phyloP scores from a whole-genome alignment of 176 grass and related monocot genomes.

The Alopecurus myosuroides region DNA sequence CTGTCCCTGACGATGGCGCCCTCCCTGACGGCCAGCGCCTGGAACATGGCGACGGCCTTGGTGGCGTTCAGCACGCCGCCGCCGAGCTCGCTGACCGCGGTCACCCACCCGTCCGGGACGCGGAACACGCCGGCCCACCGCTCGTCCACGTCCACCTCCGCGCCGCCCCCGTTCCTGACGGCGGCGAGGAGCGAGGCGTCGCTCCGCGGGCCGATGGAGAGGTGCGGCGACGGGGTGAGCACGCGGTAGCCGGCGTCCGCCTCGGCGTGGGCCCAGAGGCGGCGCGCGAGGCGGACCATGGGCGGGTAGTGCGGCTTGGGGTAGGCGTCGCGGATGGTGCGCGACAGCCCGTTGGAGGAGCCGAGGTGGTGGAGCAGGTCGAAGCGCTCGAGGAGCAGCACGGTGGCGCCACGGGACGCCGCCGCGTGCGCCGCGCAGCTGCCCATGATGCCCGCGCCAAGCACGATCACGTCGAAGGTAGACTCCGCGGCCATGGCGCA shows the following conservation, averaged over 20 bases:
- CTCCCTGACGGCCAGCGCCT: not conserved
- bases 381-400: not conserved
- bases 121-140: not conserved
- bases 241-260: not conserved
- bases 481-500: not conserved
- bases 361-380: not conserved
- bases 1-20: not conserved
- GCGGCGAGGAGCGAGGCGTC: not conserved
- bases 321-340: not conserved
- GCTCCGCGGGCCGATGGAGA: not conserved
- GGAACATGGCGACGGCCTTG: not conserved
- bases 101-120: not conserved
- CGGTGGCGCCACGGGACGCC: slow-evolving; percentile 26
- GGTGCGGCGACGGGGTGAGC: not conserved
- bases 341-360: not conserved
- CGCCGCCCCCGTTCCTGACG: not conserved
- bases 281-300: not conserved
- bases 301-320: not conserved
- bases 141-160: not conserved
- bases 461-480: slow-evolving; percentile 53
- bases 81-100: not conserved
- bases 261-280: not conserved
- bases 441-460: slow-evolving; percentile 89
- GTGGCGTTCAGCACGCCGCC: not conserved
- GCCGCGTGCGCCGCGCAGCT: slow-evolving; percentile 84